These are phyloP conservation scores for Echium plantagineum DNA, from an alignment of 257 asterid genomes.

Conservation along the genomic window DNA sequence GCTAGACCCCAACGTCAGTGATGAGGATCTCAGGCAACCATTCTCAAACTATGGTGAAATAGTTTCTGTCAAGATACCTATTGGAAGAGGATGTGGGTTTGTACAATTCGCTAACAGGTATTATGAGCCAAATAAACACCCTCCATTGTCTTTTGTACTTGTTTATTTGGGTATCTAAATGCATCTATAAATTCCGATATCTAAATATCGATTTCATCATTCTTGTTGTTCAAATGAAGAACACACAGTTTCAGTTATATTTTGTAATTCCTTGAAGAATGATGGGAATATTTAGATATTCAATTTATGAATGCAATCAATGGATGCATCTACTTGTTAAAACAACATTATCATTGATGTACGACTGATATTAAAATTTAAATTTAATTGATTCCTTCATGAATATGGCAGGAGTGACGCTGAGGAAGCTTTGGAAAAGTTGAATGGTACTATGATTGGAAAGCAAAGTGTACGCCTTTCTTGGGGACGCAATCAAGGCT, in stretches of 20 bases:
- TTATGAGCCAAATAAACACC: neutral
- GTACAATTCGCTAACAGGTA: conserved; percentile 85
- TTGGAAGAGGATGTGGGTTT: conserved; percentile 91
- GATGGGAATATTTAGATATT: neutral
- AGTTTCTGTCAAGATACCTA: conserved; percentile 71
- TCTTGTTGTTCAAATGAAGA: neutral
- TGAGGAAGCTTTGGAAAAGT: conserved; percentile 39
- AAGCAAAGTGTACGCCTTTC: conserved; percentile 40
- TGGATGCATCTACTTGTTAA: neutral
- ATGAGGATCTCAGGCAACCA: conserved; percentile 83
- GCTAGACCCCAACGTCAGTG: conserved; percentile 70
- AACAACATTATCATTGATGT: neutral
- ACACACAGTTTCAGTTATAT: neutral
- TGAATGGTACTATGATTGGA: conserved; percentile 30
- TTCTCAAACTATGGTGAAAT: conserved; percentile 74
- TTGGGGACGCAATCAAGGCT: conserved; percentile 45
- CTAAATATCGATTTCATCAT: neutral
- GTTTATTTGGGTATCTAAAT: neutral
- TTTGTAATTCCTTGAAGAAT: neutral
- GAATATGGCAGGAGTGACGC: conserved; percentile 31
- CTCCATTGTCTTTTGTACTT: neutral
- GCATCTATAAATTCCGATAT: too few species aligned
- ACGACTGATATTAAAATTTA: neutral
- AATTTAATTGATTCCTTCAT: neutral
- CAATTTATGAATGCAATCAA: too few species aligned